Evolutionary conservation across 306 rosid genomes (phyloP).

Genomic region (Mucuna pruriens): DNA sequence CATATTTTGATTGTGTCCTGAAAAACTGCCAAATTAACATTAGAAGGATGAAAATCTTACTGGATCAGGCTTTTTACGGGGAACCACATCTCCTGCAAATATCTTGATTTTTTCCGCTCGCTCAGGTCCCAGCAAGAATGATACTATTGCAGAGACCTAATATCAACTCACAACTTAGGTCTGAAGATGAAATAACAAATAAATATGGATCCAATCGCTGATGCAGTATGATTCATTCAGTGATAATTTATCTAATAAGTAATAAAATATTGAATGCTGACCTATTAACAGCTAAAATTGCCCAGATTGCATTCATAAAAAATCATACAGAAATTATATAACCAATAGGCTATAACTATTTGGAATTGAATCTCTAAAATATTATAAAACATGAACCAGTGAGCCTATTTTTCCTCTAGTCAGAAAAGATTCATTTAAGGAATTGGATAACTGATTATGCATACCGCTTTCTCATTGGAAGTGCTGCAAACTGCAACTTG

Average conservation of each 20-base stretch:
- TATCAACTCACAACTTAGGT: slow-evolving; percentile 43
- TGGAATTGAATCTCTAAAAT: slow-evolving; percentile 19
- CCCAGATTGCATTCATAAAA: background rate
- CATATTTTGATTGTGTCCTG: background rate
- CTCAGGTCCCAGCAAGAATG: slow-evolving; percentile 83
- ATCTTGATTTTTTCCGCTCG: slow-evolving; percentile 89
- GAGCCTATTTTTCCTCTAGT: slow-evolving; percentile 9
- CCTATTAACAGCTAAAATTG: background rate
- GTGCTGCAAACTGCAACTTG: slow-evolving; percentile 98
- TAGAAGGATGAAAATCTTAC: slow-evolving; percentile 53
- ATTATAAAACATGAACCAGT: slow-evolving; percentile 10
- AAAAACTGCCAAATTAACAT: slow-evolving; percentile 14
- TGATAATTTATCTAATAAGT: slow-evolving; percentile 20
- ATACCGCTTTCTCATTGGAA: slow-evolving; percentile 99
- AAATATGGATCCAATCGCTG: slow-evolving; percentile 22
- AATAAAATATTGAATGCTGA: slow-evolving; percentile 9
- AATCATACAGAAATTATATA: background rate
- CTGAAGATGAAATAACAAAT: slow-evolving; percentile 16
- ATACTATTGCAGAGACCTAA: slow-evolving; percentile 97
- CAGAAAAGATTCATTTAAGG: slow-evolving; percentile 31
- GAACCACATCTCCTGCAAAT: slow-evolving; percentile 99
- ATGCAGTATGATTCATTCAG: slow-evolving; percentile 1
- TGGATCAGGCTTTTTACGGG: slow-evolving; percentile 98
- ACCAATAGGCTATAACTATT: slow-evolving; percentile 15
- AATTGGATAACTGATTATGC: slow-evolving; percentile 59